Evolutionary conservation across 768 basidiomycete genomes (phyloP), one percentile per base, ranked within the genome.

Genomic region (Rhodotorula paludigena): DNA sequence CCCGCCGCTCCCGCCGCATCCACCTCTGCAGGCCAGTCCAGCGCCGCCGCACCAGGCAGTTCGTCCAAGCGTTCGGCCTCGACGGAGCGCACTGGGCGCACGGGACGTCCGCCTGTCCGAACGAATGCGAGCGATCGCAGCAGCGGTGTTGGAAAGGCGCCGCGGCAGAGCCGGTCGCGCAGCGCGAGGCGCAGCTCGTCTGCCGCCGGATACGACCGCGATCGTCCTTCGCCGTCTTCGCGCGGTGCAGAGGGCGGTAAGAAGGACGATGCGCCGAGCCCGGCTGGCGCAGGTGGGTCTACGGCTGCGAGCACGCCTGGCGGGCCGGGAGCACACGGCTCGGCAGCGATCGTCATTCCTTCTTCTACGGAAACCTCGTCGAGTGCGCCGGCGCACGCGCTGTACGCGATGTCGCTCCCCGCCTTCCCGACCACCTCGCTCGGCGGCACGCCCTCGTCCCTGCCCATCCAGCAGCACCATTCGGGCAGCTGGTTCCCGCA

Each of bases 331-430:
- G 42, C 41, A 11, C 53, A n/a, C 23, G 30, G 10, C 28, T 2
- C 41, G 10, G 60, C 86, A 71, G 86, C 86, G 16, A 89, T 89
- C 76, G 80, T 88, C 57, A 89, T 89, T 72, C 88, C 86, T 12
- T 78, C 81, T 28, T 77, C 80, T 72, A 74, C 80, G 82, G 48
- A 81, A 79, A 38, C 84, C 81, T 0, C 82, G 81, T 9, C 80
- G 81, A 28, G 78, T 77, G 5, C 73, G 76, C 65, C 32, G 20
- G 42, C 74, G 45, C 77, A 74, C 35, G 67, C 80, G n/a, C 80
- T 42, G 69, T 77, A 55, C 54, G 63, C 69, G 16, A 41, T 47
- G 25, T 54, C 49, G 21, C 57, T 67, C 44, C 70, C 66, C 1
- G 42, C 59, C 5, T 66, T 53, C 54, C 48, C 65, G 25, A n/a